These are phyloP conservation scores for Malania oleifera DNA, from an alignment of 164 flowering plant species.

Conservation along the genomic window DNA sequence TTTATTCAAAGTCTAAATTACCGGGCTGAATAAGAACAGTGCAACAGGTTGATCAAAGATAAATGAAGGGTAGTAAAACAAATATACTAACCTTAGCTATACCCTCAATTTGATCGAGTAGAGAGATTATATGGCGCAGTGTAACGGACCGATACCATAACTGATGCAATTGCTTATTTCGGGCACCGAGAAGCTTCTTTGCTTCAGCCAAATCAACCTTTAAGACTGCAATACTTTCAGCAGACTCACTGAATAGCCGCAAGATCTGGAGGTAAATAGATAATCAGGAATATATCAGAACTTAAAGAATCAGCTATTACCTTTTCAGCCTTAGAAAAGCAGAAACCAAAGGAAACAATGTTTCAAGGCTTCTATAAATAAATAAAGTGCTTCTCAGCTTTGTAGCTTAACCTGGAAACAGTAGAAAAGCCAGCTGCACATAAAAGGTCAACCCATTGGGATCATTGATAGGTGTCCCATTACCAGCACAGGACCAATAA, in stretches of 20 bases:
- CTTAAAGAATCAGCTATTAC: not conserved
- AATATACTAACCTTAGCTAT: slow-evolving; percentile 72
- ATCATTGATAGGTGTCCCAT: too few species aligned
- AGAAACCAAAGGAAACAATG: not conserved
- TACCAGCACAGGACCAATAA: too few species aligned
- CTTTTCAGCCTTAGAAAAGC: not conserved
- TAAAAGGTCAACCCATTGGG: too few species aligned
- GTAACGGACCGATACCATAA: slow-evolving; percentile 96
- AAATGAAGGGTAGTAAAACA: not conserved
- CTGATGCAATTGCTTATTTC: slow-evolving; percentile 94
- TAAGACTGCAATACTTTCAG: slow-evolving; percentile 63
- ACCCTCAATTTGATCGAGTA: slow-evolving; percentile 92
- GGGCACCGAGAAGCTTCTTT: slow-evolving; percentile 76
- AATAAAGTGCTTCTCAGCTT: not conserved
- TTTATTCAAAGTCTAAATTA: not conserved
- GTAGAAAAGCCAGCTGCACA: too few species aligned
- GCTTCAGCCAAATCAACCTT: slow-evolving; percentile 94
- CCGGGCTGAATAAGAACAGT: not conserved
- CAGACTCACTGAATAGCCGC: slow-evolving; percentile 90
- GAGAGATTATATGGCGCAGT: slow-evolving; percentile 83
- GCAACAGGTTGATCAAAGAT: not conserved
- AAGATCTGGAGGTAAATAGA: slow-evolving; percentile 55
- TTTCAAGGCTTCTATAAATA: not conserved
- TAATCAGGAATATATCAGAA: slow-evolving; percentile 1
- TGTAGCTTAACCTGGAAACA: too few species aligned